Evolutionary conservation across 164 flowering plant species (phyloP), one percentile per base, ranked within the genome.

Genomic region (Echeveria elegans): DNA sequence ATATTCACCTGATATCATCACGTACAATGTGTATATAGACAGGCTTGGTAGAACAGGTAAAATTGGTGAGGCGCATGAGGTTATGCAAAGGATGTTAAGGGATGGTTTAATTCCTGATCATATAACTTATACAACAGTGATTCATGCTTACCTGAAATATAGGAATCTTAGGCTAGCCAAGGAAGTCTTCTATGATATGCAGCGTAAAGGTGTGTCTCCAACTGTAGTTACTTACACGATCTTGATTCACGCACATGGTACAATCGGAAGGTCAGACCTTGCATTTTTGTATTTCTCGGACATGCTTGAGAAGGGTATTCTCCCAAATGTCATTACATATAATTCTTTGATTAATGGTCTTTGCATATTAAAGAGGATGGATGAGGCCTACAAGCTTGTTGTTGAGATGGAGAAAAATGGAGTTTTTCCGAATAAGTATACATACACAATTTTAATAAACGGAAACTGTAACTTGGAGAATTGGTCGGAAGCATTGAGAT

Each of bases 211-310:
- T 2, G 63, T 87, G 58, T 62, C 74, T 15, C 91, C 93, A 15
- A 73, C 88, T 0, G 85, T 86, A 67, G 86, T 89, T 70, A 85
- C 90, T 16, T 88, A 86, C 73, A 88, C 89, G 16, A 72, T 83
- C 8, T 70, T 89, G 66, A 85, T 88, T 69, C 88, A 86, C 72
- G 89, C 78, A 4, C 79, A 78, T 76, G 87, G 86, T 15, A 64
- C 68, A 29, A 63, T 62, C 66, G 84, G 84, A 38, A 78, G 66
- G 75, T 58, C 85, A 15, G 80, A 78, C 41, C 31, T 64, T 23
- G 88, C 93, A 6, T 77, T 68, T 65, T 72, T 37, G 69, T 82
- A 81, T 73, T 87, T 83, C 75, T 71, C 72, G 7, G 84, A 81
- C 64, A 89, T 89, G 93, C 77, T 71, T 63, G 72, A 76, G 74